phyloP scores from a whole-genome alignment of 805 yeast species.

The Torulaspora maleeae region DNA sequence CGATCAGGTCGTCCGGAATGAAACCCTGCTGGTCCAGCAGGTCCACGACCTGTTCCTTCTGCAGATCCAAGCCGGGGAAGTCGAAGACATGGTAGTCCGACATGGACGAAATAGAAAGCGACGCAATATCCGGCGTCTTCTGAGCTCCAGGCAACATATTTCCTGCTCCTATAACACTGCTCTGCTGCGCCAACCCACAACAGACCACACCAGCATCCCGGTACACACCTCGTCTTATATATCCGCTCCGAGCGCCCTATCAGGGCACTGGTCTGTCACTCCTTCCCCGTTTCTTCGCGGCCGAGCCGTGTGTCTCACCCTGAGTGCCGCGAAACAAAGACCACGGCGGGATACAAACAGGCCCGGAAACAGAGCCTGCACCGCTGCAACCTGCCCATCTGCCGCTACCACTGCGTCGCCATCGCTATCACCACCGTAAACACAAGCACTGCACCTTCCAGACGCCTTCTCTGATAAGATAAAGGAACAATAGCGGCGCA shows the following conservation, averaged over 20 bases:
- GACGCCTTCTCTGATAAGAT: too few relatives aligned
- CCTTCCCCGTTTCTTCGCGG: conserved; percentile 1
- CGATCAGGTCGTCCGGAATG: conserved; percentile 82
- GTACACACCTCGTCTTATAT: too few relatives aligned
- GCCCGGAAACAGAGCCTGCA: too few relatives aligned
- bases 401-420: too few relatives aligned
- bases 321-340: too few relatives aligned
- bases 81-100: conserved; percentile 71
- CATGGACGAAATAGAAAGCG: conserved; percentile 41
- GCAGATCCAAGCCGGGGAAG: conserved; percentile 76
- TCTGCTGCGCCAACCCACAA: not conserved
- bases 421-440: too few relatives aligned
- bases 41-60: conserved; percentile 77
- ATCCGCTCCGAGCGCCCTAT: not conserved
- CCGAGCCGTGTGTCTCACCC: not conserved
- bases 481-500: too few relatives aligned
- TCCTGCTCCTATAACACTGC: not conserved
- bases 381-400: too few relatives aligned
- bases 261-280: not conserved
- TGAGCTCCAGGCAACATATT: conserved; percentile 1
- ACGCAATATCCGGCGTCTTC: conserved; percentile 37
- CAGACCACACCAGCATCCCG: too few relatives aligned
- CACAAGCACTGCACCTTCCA: too few relatives aligned
- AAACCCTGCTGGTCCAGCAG: conserved; percentile 77
- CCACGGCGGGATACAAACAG: too few relatives aligned